Evolutionary conservation across 2,329 filamentous ascomycete genomes (phyloP), one percentile per base, ranked within the genome.

Genomic region (Trichoderma polysporum): DNA sequence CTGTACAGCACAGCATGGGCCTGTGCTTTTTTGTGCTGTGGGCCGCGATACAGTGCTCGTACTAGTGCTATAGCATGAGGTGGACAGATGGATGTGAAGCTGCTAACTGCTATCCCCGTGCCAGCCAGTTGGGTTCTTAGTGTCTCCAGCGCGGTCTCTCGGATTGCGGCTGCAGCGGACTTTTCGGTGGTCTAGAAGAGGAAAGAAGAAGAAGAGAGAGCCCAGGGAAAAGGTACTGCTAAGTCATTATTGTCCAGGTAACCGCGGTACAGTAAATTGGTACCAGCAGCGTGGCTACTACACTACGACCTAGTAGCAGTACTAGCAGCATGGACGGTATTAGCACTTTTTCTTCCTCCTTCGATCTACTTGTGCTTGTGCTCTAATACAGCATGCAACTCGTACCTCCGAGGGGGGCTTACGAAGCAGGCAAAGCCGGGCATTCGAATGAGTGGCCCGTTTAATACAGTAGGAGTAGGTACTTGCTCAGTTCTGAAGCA

Each of bases 81-180:
- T n/a, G n/a, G n/a, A n/a, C n/a, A n/a, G n/a, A n/a, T n/a, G n/a
- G n/a, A n/a, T n/a, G n/a, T n/a, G n/a, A n/a, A n/a, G n/a, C n/a
- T 12, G 8, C 33, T 35, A 12, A 35, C 33, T 35, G 41, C 41
- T 19, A 45, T 22, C 41, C 22, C 41, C 41, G 41, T 45, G 41
- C 41, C 41, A 22, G 50, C 50, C 50, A 54, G 50, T 54, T 54
- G 19, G 41, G 41, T 56, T 56, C 12, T 35, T 37, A 33, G 53
- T 31, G 29, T 17, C 27, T 25, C 35, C 53, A 56, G 19, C 3
- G 39, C 41, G 12, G 47, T 31, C 49, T 61, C 58, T 50, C 47
- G 47, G 45, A 37, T 60, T 54, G 54, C 63, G 63, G 52, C 53
- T 60, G 53, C 41, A 66, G 52, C 54, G 54, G 53, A 66, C 56